Evolutionary conservation across 2,329 filamentous ascomycete genomes (phyloP), one percentile per base, ranked within the genome.

Genomic region (Phoma herbarum): DNA sequence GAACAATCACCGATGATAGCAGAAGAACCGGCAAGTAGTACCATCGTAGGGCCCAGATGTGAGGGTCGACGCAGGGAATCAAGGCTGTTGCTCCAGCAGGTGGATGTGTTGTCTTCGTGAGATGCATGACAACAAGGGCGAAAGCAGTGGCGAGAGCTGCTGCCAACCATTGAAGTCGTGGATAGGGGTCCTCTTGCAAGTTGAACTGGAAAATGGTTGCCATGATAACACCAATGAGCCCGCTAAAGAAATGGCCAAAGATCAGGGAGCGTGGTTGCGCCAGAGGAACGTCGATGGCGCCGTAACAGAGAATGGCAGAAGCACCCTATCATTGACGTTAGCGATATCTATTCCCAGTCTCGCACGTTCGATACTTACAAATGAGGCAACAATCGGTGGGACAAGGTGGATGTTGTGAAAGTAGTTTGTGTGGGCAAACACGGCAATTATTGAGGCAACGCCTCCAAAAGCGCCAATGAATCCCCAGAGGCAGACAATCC

Each of bases 31-130:
- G 75, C 1, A 81, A 62, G 48, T 76, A 81, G 50, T 74, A 75
- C 80, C 80, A 82, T 4, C 77, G 73, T 57, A 82, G 62, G 0
- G 70, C 70, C 61, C 78, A 77, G 31, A 80, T 74, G 9, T 69
- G 61, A 10, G 70, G 61, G 16, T 81, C 72, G 6, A 78, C 73
- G 23, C 75, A 75, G 0, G 80, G 79, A 42, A 83, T 61, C 4
- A 82, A 68, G 0, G 81, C 80, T 11, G 80, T 82, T 1, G 80
- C 80, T 26, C 80, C 80, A 18, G 79, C 81, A 6, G 80, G 81
- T 16, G 81, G 81, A 59, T 83, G 80, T 0, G 80, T 78, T 4
- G 79, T 81, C 46, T 80, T 79, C 1, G 80, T 82, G 20, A 79
- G 60, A 48, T 78, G 76, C 80, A 82, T 83, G 26, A 79, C 77